These are phyloP conservation scores for Uromyces viciae-fabae DNA, from an alignment of 1,284 basidiomycete species.

Conservation along the genomic window DNA sequence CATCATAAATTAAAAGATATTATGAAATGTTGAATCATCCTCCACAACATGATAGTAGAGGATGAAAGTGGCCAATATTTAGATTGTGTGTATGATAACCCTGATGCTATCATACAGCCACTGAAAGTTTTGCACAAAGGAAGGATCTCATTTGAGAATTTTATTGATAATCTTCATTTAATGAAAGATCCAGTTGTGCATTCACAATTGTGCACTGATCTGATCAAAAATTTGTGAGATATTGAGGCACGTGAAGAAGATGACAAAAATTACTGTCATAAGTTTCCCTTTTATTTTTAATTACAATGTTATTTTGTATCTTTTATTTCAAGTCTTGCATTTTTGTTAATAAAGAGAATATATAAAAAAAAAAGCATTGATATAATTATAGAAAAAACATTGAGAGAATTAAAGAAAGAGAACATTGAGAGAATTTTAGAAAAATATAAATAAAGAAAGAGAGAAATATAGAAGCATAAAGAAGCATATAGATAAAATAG, in stretches of 20 bases:
- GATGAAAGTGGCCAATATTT: not conserved
- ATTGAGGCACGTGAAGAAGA: not conserved
- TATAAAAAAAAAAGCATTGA: too few relatives aligned
- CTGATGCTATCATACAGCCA: not conserved
- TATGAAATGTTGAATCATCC: not conserved
- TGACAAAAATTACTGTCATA: not conserved
- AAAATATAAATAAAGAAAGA: too few relatives aligned
- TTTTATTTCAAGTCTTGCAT: not conserved
- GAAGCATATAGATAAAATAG: not conserved
- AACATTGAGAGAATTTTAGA: too few relatives aligned
- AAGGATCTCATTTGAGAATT: not conserved
- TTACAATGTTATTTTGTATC: not conserved
- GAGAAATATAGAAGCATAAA: not conserved
- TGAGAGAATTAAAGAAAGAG: too few relatives aligned
- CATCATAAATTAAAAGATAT: not conserved
- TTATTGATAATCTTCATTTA: not conserved
- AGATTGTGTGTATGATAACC: not conserved
- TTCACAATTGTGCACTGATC: not conserved
- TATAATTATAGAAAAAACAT: too few relatives aligned
- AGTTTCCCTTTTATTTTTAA: not conserved
- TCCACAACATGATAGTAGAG: constrained; percentile 12
- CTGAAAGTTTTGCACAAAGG: not conserved
- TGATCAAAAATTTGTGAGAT: not conserved
- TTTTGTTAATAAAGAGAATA: too few relatives aligned
- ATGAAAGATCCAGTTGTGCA: not conserved